A percentile compares a stretch with the other conserved stretches of the same genome.
These are phyloP conservation scores for Fragaria iinumae DNA, from an alignment of 306 rosid genomes.

Conservation along the genomic window DNA sequence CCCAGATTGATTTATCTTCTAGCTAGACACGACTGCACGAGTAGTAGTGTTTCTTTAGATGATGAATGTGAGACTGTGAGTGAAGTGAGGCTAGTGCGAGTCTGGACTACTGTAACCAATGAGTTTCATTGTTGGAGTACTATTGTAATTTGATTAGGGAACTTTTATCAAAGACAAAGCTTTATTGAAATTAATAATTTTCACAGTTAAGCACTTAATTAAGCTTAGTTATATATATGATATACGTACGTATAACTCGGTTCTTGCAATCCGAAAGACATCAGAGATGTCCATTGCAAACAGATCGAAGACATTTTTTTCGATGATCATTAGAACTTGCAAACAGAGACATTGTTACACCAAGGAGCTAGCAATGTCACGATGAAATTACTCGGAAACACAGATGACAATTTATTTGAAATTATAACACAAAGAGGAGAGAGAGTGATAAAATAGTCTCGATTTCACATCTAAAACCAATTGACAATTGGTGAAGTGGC, in stretches of 20 bases:
- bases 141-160: background rate
- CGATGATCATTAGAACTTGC: too few species aligned
- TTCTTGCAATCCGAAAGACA: background rate
- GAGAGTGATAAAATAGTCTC: too few species aligned
- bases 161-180: background rate
- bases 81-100: background rate
- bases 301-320: too few species aligned
- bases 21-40: background rate
- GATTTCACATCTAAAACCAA: too few species aligned
- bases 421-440: too few species aligned
- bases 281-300: too few species aligned
- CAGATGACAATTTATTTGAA: too few species aligned
- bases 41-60: background rate
- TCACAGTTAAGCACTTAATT: background rate
- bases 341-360: too few species aligned
- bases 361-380: too few species aligned
- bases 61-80: background rate
- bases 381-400: too few species aligned
- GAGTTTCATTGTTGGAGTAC: background rate
- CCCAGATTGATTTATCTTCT: background rate
- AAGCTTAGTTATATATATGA: background rate
- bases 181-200: background rate
- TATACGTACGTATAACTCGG: background rate
- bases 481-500: fast-evolving
- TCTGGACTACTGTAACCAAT: background rate